Evolutionary conservation across 768 basidiomycete species (phyloP), one percentile per base, ranked within the genome.

Genomic region (Mycena vitilis): DNA sequence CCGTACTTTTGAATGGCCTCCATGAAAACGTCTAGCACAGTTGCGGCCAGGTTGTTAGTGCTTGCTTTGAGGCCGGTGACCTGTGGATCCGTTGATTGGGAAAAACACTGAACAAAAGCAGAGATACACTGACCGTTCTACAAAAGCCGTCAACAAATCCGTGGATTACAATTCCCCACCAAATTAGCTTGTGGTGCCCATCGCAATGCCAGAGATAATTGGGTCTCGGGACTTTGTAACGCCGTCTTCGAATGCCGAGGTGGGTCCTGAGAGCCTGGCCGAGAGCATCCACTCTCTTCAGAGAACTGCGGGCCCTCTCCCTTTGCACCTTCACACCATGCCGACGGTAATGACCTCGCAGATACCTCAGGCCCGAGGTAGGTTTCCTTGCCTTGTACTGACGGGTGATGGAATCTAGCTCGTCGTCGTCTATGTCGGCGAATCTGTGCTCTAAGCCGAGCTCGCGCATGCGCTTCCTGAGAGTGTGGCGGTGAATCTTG

Each of bases 1-100:
- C 70, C 74, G 62, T 66, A 74, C 6, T 37, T 47, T 15, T 55
- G n/a, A 20, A 73, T 70, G 11, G 74, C 75, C 9, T 62, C 36
- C 16, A 69, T 30, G 36, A 73, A 73, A 3, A 73, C 36, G 18
- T 64, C 45, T 23, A 73, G 70, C 0, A 73, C 72, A 1, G 70
- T 73, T 11, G 36, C 6, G 0, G 70, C 54, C 0, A 51, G 37
- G 49, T 76, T 75, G 52, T 74, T 72, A 8, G 58, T 71, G 58
- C 57, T 62, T 10, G 75, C 74, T 20, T 54, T 36, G 4, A 76
- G 34, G 13, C 52, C 73, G 52, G 70, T 70, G 16, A 73, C 49
- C 55, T 57, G n/a, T 8, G 22, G n/a, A 40, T 40, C 2, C n/a
- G 42, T 4, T 37, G 18, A 57, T 15, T 38, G 10, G 7, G 7